Evolutionary conservation across 2,329 filamentous ascomycete genomes (phyloP).

Genomic region (Rhynchosporium graminicola): DNA sequence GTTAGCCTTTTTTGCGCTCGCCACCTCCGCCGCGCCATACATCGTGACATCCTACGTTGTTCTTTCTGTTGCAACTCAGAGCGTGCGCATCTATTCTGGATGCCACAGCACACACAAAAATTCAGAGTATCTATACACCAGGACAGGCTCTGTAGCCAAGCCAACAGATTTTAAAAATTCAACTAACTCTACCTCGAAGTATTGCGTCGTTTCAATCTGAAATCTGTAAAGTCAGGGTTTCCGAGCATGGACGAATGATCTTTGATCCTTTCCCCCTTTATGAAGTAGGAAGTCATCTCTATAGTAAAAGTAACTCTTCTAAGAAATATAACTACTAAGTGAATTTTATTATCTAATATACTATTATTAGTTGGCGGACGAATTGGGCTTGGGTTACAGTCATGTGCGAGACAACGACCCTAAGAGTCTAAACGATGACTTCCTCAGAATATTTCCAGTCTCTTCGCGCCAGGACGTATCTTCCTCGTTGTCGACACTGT

Average conservation of each 20-base stretch:
- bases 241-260: too few species aligned
- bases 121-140: constrained; percentile 16
- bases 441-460: constrained; percentile 79
- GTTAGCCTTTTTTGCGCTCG: constrained; percentile 16
- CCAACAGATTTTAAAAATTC: constrained; percentile 16
- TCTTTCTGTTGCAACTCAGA: constrained; percentile 25
- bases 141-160: constrained; percentile 17
- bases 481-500: too few species aligned
- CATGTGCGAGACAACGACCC: constrained; percentile 87
- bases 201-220: constrained; percentile 1
- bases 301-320: too few species aligned
- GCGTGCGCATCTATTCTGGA: constrained; percentile 14
- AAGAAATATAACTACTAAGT: too few species aligned
- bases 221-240: too few species aligned
- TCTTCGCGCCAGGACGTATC: constrained; percentile 50
- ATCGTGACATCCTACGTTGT: constrained; percentile 29
- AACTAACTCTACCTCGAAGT: constrained; percentile 18
- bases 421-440: constrained; percentile 80
- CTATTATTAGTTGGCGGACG: constrained; percentile 52
- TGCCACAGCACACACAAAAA: not conserved
- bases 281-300: too few species aligned
- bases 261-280: too few species aligned
- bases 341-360: too few species aligned
- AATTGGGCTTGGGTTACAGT: constrained; percentile 72
- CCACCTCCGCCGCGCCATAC: constrained; percentile 28